Percentiles rank a stretch among this genome's conserved stretches.
These are phyloP conservation scores for Phytopythium delawarense DNA, from an alignment of 352 stramenopile genomes.

Conservation along the genomic window DNA sequence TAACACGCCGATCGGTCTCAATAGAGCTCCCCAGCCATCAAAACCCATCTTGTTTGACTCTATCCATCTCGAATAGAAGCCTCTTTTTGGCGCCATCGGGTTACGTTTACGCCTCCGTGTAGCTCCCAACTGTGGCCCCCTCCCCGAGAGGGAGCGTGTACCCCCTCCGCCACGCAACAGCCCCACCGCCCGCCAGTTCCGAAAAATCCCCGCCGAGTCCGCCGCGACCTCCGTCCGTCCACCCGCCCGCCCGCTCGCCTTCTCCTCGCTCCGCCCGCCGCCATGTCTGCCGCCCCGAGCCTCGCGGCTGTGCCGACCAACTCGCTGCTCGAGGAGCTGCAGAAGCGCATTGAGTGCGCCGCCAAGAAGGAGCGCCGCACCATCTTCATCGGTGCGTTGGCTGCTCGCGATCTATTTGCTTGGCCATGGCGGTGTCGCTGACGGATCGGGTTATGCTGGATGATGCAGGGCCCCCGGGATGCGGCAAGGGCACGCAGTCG, in stretches of 20 bases:
- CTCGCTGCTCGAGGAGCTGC: slow-evolving; percentile 86
- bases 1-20: too few species aligned
- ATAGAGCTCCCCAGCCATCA: too few species aligned
- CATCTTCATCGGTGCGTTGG: slow-evolving; percentile 90
- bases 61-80: too few species aligned
- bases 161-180: too few species aligned
- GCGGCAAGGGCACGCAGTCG: slow-evolving; percentile 99
- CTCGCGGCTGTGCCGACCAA: slow-evolving; percentile 80
- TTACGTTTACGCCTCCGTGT: too few species aligned
- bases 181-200: too few species aligned
- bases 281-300: slow-evolving; percentile 33
- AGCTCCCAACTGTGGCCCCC: too few species aligned
- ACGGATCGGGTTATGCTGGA: slow-evolving; percentile 5
- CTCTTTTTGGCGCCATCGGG: too few species aligned
- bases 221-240: slow-evolving; percentile 9
- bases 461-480: slow-evolving; percentile 83
- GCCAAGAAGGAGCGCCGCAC: slow-evolving; percentile 92
- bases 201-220: too few species aligned
- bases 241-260: not conserved
- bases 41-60: too few species aligned
- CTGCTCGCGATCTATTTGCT: too few species aligned
- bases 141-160: too few species aligned
- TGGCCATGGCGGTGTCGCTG: not conserved
- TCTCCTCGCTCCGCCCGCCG: not conserved
- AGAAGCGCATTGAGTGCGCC: slow-evolving; percentile 90